Conservation (phyloP, 371 early-diverging fungal species). For the Apophysomyces sp. region DNA sequence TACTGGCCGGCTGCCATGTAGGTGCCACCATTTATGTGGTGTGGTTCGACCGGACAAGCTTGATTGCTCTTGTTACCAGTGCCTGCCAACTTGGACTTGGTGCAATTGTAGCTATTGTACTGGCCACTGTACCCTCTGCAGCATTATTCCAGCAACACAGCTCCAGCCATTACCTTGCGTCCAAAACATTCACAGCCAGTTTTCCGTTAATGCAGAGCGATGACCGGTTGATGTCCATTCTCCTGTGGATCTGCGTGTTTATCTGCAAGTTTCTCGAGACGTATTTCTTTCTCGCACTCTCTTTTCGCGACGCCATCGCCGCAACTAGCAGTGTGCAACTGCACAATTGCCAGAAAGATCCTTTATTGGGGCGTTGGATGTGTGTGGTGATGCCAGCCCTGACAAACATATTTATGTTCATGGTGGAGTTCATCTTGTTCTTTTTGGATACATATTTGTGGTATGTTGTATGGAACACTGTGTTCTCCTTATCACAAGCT, state of each 20-base stretch:
- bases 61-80: slow-evolving; percentile 52
- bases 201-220: slow-evolving; percentile 66
- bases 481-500: slow-evolving; percentile 77
- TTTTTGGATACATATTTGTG: slow-evolving; percentile 91
- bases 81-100: slow-evolving; percentile 67
- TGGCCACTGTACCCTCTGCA: slow-evolving; percentile 66
- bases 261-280: slow-evolving; percentile 79
- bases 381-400: slow-evolving; percentile 66
- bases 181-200: slow-evolving; percentile 77
- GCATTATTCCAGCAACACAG: slow-evolving; percentile 52
- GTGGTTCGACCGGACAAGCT: slow-evolving; percentile 39
- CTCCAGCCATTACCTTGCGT: slow-evolving; percentile 50
- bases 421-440: slow-evolving; percentile 74
- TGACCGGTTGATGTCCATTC: slow-evolving; percentile 70
- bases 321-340: slow-evolving; percentile 54
- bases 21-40: slow-evolving; percentile 66
- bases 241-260: slow-evolving; percentile 78
- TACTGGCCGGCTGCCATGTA: slow-evolving; percentile 60
- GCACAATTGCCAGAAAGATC: slow-evolving; percentile 55
- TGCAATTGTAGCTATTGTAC: slow-evolving; percentile 60
- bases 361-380: slow-evolving; percentile 42
- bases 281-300: slow-evolving; percentile 79
- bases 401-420: slow-evolving; percentile 73
- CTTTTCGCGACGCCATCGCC: slow-evolving; percentile 78
- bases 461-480: slow-evolving; percentile 86